Conservation (phyloP, 2,329 filamentous ascomycete genomes). For the Aspergillus fischeri region DNA sequence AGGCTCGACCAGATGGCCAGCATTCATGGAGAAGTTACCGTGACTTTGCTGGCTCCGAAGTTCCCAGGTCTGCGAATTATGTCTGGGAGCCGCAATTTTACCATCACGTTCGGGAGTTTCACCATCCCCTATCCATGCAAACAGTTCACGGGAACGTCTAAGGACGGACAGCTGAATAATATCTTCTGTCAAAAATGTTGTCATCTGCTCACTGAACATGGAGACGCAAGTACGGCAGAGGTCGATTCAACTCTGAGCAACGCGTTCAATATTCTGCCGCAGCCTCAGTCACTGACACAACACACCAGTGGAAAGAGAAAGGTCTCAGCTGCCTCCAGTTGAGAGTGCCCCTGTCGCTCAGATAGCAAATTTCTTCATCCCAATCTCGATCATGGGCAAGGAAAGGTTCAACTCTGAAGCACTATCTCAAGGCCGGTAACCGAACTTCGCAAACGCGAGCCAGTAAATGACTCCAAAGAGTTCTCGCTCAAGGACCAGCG, state of each 20-base stretch:
- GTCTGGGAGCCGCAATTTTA: slow-evolving; percentile 1
- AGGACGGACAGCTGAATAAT: slow-evolving; percentile 2
- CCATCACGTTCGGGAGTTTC: neutral
- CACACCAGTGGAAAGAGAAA: no score
- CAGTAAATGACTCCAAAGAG: no score
- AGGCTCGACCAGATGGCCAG: no score
- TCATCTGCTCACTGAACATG: slow-evolving; percentile 1
- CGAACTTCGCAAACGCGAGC: neutral
- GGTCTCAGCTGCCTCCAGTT: no score
- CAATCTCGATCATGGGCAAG: neutral
- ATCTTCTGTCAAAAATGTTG: neutral
- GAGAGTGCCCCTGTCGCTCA: neutral
- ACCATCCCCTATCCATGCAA: neutral
- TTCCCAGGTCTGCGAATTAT: slow-evolving; percentile 3
- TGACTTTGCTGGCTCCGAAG: neutral
- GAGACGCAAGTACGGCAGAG: slow-evolving; percentile 1
- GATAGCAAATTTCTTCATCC: neutral
- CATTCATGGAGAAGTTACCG: no score
- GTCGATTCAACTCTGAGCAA: neutral
- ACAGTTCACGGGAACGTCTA: neutral
- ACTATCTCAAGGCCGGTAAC: neutral
- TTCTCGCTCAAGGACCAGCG: neutral
- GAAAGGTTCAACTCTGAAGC: neutral
- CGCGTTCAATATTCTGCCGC: no score
- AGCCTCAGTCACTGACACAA: no score